These are phyloP conservation scores for Aspergillus fumigatus DNA, from an alignment of 2,329 filamentous ascomycete species.

Conservation along the genomic window DNA sequence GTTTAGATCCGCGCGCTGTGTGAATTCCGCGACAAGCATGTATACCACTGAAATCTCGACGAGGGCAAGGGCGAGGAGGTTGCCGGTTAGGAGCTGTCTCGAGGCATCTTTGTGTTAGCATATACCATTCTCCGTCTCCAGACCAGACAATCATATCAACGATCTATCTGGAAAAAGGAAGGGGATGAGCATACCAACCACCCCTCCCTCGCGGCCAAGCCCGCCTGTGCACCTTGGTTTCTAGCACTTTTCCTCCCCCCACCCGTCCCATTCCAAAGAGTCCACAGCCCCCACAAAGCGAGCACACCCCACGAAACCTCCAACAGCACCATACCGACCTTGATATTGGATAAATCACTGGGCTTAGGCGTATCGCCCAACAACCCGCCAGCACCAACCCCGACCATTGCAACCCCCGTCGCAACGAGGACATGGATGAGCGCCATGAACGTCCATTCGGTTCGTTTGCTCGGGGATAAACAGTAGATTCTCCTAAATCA, in stretches of 20 bases:
- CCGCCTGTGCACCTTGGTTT: neutral
- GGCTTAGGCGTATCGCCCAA: neutral
- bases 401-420: conserved; percentile 1
- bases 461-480: neutral
- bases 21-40: conserved; percentile 1
- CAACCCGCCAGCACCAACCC: neutral
- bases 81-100: neutral
- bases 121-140: neutral
- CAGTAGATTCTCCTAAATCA: neutral
- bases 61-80: conserved; percentile 1
- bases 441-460: neutral
- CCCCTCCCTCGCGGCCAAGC: neutral
- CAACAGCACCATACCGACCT: conserved; percentile 2
- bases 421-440: conserved; percentile 2
- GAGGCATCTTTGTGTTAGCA: neutral
- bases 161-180: neutral
- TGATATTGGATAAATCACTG: neutral
- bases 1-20: conserved; percentile 2
- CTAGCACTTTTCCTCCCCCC: neutral
- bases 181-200: neutral
- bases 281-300: neutral
- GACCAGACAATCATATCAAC: neutral
- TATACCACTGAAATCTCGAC: conserved; percentile 1
- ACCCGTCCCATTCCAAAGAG: neutral
- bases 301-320: conserved; percentile 1